A percentile compares a stretch with the other conserved stretches of the same genome.
These are phyloP conservation scores for Cokeromyces recurvatus DNA, from an alignment of 371 early-diverging fungal genomes.

Conservation along the genomic window DNA sequence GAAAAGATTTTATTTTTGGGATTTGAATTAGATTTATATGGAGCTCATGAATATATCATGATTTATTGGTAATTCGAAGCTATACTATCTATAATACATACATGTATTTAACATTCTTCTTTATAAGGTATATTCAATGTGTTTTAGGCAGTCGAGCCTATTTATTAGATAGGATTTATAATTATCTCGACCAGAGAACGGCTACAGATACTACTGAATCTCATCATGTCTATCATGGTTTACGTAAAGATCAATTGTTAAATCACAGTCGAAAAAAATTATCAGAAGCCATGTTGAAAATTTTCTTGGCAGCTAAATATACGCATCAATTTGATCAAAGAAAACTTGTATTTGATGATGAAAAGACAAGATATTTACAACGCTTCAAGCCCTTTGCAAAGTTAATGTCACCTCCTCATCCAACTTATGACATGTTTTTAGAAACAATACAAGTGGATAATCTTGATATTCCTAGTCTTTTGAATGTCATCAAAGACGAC, in stretches of 20 bases:
- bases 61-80: conserved; percentile 55
- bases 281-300: conserved; percentile 29
- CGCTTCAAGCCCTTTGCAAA: conserved; percentile 55
- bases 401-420: conserved; percentile 45
- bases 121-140: conserved; percentile 15
- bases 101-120: neutral
- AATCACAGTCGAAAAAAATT: conserved; percentile 16
- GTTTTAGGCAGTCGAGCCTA: conserved; percentile 31
- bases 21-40: conserved; percentile 70
- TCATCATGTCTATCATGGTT: too few relatives aligned
- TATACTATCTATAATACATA: neutral
- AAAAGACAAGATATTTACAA: conserved; percentile 51
- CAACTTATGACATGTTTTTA: conserved; percentile 30
- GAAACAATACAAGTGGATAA: conserved; percentile 24
- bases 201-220: too few relatives aligned
- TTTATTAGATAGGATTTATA: conserved; percentile 31
- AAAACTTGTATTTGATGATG: conserved; percentile 47
- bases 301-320: conserved; percentile 31
- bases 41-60: conserved; percentile 60
- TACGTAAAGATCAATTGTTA: too few relatives aligned
- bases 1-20: conserved; percentile 58
- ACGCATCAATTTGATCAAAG: conserved; percentile 35
- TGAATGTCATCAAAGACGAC: conserved; percentile 19
- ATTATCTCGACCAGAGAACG: too few relatives aligned
- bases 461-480: conserved; percentile 11